phyloP scores from a whole-genome alignment of 2,329 filamentous ascomycete genomes.

The Elsinoe ampelina region DNA sequence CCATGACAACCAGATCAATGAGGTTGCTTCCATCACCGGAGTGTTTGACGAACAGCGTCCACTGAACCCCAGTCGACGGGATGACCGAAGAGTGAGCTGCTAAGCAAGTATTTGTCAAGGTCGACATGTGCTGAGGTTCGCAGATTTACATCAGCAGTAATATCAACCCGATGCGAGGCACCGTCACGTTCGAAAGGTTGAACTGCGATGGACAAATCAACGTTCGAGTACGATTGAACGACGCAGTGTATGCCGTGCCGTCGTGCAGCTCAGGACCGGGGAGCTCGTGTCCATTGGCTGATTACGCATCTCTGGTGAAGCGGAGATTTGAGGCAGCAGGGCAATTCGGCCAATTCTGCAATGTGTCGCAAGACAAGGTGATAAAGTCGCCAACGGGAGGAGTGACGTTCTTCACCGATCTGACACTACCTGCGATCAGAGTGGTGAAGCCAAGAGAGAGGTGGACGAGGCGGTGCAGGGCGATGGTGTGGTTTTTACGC shows the following conservation, averaged over 20 bases:
- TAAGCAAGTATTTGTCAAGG: neutral
- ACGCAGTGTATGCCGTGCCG: constrained; percentile 52
- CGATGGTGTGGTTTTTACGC: neutral
- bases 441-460: constrained; percentile 5
- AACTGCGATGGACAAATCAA: constrained; percentile 44
- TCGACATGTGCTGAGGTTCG: neutral
- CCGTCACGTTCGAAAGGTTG: constrained; percentile 55
- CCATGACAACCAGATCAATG: constrained; percentile 57
- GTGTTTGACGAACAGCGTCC: constrained; percentile 49
- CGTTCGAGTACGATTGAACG: constrained; percentile 52
- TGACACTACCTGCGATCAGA: constrained; percentile 10
- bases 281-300: constrained; percentile 36
- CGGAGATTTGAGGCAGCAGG: constrained; percentile 34
- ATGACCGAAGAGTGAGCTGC: constrained; percentile 26
- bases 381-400: neutral
- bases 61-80: constrained; percentile 41
- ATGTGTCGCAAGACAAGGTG: constrained; percentile 16
- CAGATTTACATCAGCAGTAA: constrained; percentile 48
- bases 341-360: constrained; percentile 39
- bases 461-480: neutral
- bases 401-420: constrained; percentile 12
- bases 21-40: constrained; percentile 51
- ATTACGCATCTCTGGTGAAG: constrained; percentile 34
- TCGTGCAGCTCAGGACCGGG: constrained; percentile 41
- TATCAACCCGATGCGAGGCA: constrained; percentile 55